Conservation (phyloP, 2,329 filamentous ascomycete species). For the Cercospora brassicicola region DNA sequence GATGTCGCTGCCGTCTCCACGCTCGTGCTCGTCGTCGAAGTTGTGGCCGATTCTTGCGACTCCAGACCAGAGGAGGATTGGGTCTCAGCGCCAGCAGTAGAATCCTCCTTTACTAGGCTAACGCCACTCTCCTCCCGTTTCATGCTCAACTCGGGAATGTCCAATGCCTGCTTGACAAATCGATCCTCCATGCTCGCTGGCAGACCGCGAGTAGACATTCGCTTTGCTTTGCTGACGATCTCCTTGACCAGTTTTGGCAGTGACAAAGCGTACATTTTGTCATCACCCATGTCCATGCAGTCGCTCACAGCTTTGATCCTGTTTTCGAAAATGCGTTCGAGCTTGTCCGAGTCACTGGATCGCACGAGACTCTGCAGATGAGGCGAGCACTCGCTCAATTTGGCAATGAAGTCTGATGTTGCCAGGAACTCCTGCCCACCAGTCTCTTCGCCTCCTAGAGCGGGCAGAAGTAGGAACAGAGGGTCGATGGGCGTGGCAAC, state of each 20-base stretch:
- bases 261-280: constrained; percentile 80
- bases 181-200: constrained; percentile 81
- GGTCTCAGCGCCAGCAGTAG: constrained; percentile 23
- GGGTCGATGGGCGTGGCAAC: constrained; percentile 82
- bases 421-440: constrained; percentile 52
- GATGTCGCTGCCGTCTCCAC: constrained; percentile 33
- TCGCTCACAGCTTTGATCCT: constrained; percentile 75
- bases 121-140: constrained; percentile 56
- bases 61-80: constrained; percentile 16
- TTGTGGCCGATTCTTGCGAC: constrained; percentile 32
- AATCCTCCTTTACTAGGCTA: constrained; percentile 34
- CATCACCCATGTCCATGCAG: constrained; percentile 79
- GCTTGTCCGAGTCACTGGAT: constrained; percentile 21
- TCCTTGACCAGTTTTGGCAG: constrained; percentile 67
- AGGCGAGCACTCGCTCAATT: constrained; percentile 54
- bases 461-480: constrained; percentile 77
- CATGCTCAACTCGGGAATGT: constrained; percentile 71
- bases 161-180: constrained; percentile 74
- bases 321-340: constrained; percentile 48
- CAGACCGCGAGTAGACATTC: constrained; percentile 64
- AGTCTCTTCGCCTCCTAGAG: constrained; percentile 49
- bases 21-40: constrained; percentile 27
- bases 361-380: constrained; percentile 61
- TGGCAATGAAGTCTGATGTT: constrained; percentile 70
- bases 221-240: constrained; percentile 69